These are phyloP conservation scores for Cladophialophora chaetospira DNA, from an alignment of 2,329 filamentous ascomycete genomes.

Conservation along the genomic window DNA sequence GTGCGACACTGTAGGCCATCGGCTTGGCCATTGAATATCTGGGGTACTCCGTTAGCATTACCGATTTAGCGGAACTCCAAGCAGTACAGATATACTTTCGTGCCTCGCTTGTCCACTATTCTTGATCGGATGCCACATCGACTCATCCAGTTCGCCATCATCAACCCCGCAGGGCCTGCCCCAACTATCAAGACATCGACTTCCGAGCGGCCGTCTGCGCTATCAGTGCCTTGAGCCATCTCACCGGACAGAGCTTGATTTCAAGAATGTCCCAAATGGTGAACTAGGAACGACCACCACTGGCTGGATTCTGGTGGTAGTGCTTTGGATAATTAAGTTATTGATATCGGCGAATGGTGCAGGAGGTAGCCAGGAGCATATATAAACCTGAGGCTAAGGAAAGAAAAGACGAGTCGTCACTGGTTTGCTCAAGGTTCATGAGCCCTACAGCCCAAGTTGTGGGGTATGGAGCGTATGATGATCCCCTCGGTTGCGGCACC, in stretches of 20 bases:
- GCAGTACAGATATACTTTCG: slow-evolving; percentile 34
- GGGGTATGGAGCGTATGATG: too few species aligned
- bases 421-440: background rate
- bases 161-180: slow-evolving; percentile 50
- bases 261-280: too few species aligned
- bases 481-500: slow-evolving; percentile 12
- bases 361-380: background rate
- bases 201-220: slow-evolving; percentile 26
- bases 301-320: too few species aligned
- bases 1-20: slow-evolving; percentile 66
- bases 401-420: background rate
- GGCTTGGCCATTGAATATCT: slow-evolving; percentile 46
- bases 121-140: slow-evolving; percentile 52
- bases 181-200: slow-evolving; percentile 54
- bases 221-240: slow-evolving; percentile 1
- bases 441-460: background rate
- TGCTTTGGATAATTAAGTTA: too few species aligned
- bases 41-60: background rate
- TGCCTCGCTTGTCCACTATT: slow-evolving; percentile 51
- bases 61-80: too few species aligned
- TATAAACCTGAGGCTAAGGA: background rate
- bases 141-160: slow-evolving; percentile 55
- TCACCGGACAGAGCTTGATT: background rate
- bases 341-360: too few species aligned
- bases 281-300: too few species aligned